Evolutionary conservation across 495 filamentous ascomycete genomes (phyloP).

Genomic region (Aspergillus bridgeri): DNA sequence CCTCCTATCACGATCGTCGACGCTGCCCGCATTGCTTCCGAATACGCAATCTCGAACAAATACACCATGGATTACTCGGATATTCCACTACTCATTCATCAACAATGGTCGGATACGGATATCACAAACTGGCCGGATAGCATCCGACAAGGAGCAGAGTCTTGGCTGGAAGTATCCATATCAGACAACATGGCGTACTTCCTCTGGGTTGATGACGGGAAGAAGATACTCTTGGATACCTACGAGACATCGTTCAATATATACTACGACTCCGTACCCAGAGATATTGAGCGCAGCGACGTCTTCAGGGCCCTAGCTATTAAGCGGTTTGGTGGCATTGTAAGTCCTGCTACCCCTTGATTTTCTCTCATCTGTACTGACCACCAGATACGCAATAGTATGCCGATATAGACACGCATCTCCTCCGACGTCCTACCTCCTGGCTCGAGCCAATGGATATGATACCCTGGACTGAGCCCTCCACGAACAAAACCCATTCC

Average conservation of each 20-base stretch:
- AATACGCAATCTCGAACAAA: background rate
- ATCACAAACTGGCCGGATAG: slow-evolving; percentile 13
- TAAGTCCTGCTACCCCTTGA: background rate
- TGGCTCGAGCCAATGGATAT: slow-evolving; percentile 14
- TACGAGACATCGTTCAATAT: slow-evolving; percentile 11
- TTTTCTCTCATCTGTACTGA: background rate
- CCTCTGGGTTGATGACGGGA: slow-evolving; percentile 18
- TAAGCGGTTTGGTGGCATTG: slow-evolving; percentile 22
- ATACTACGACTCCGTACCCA: slow-evolving; percentile 9
- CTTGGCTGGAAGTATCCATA: slow-evolving; percentile 14
- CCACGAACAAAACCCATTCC: background rate
- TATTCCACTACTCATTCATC: slow-evolving; percentile 20
- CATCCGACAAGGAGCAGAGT: slow-evolving; percentile 12
- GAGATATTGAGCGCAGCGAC: slow-evolving; percentile 17
- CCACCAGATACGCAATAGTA: slow-evolving; percentile 8
- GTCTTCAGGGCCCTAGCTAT: slow-evolving; percentile 18
- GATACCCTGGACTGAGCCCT: slow-evolving; percentile 12
- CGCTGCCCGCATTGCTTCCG: slow-evolving; percentile 10
- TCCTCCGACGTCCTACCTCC: slow-evolving; percentile 3
- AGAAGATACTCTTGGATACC: background rate
- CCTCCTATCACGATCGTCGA: slow-evolving; percentile 10
- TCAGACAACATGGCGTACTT: slow-evolving; percentile 15
- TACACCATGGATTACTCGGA: slow-evolving; percentile 9
- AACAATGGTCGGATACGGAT: slow-evolving; percentile 15
- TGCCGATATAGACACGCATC: slow-evolving; percentile 20